phyloP scores from a whole-genome alignment of 1,284 basidiomycete genomes.

The Melampsora americana region DNA sequence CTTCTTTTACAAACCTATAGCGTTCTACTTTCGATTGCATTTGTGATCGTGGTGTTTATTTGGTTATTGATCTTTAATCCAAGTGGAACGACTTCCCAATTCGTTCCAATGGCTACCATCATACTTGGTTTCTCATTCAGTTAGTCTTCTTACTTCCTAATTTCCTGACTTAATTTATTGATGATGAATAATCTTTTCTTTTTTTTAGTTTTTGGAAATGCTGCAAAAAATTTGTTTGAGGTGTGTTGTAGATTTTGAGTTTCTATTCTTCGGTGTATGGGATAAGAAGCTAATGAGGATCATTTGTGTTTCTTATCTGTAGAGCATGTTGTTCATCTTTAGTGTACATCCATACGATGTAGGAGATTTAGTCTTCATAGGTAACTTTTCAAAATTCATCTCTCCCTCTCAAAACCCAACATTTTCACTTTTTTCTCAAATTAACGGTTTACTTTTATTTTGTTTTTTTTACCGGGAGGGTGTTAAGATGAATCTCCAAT shows the following conservation, averaged over 20 bases:
- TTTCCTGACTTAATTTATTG: constrained; percentile 60
- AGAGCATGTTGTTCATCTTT: constrained; percentile 43
- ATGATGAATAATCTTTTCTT: neutral
- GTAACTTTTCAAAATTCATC: constrained; percentile 17
- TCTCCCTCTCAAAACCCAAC: neutral
- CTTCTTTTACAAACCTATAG: constrained; percentile 47
- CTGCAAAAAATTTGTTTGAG: constrained; percentile 75
- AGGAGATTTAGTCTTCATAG: constrained; percentile 53
- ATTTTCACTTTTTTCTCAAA: neutral
- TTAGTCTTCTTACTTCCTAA: constrained; percentile 57
- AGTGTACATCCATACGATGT: constrained; percentile 54
- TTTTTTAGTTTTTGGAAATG: constrained; percentile 65
- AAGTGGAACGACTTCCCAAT: constrained; percentile 66
- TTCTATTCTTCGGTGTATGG: constrained; percentile 52
- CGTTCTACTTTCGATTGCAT: constrained; percentile 64
- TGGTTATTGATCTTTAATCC: constrained; percentile 75
- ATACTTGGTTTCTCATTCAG: constrained; percentile 57
- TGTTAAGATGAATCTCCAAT: constrained; percentile 64
- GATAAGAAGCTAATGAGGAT: neutral
- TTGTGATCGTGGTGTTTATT: constrained; percentile 67
- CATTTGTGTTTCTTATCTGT: neutral
- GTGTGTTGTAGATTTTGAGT: constrained; percentile 73
- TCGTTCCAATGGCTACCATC: constrained; percentile 75
- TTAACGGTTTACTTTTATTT: neutral
- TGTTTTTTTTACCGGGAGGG: neutral